Percentiles rank a stretch among this genome's conserved stretches.
These are phyloP conservation scores for Cytospora mali DNA, from an alignment of 2,329 filamentous ascomycete genomes.

Conservation along the genomic window DNA sequence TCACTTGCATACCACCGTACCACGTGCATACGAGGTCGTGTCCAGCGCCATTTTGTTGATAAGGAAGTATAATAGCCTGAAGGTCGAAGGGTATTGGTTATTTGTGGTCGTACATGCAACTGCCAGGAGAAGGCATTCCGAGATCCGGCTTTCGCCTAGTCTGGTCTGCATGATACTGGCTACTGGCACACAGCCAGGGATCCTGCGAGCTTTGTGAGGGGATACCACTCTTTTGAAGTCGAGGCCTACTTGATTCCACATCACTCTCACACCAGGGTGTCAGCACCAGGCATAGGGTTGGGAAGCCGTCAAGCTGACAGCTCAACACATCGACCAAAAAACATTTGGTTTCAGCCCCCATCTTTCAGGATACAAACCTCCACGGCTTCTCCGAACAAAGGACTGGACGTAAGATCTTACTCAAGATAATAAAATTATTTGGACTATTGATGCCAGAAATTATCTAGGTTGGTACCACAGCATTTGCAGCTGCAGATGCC, in stretches of 20 bases:
- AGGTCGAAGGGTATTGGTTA: neutral
- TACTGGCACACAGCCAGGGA: no score
- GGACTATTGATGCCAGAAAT: no score
- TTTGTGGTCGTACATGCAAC: neutral
- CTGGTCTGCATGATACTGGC: neutral
- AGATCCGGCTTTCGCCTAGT: neutral
- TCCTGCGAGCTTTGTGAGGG: neutral
- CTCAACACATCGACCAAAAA: neutral
- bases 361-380: neutral
- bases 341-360: no score
- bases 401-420: neutral
- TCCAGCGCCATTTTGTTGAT: neutral
- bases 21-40: neutral
- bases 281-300: neutral
- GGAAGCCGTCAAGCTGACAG: neutral
- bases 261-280: neutral
- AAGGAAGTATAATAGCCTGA: neutral
- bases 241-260: neutral
- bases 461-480: no score
- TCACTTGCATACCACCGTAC: neutral
- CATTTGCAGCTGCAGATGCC: neutral
- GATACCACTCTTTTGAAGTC: neutral
- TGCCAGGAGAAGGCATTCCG: neutral
- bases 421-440: neutral
- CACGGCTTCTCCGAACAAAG: neutral